A percentile compares a stretch with the other conserved stretches of the same genome.
These are phyloP conservation scores for Rosa multiflora DNA, from an alignment of 306 rosid species.

Conservation along the genomic window DNA sequence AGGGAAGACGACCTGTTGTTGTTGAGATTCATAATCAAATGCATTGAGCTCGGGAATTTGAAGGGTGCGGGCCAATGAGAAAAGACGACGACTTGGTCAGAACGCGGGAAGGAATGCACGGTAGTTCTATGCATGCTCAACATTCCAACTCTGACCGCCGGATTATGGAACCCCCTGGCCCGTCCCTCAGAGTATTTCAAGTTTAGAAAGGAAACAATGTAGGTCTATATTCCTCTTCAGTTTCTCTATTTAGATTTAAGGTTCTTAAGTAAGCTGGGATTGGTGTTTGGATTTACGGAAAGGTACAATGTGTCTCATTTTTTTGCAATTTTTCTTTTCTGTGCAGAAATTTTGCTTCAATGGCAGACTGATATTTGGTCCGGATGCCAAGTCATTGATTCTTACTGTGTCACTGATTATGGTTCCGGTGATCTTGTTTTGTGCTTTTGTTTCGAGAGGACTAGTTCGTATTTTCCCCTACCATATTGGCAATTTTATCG, in stretches of 20 bases:
- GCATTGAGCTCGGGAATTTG: constrained; percentile 9
- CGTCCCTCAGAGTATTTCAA: constrained; percentile 31
- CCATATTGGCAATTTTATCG: constrained; percentile 24
- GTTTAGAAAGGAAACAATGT: constrained; percentile 50
- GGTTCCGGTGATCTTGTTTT: constrained; percentile 37
- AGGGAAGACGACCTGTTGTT: not conserved
- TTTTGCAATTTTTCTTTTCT: not conserved
- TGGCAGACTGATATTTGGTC: constrained; percentile 45
- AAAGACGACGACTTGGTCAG: not conserved
- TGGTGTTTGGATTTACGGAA: not conserved
- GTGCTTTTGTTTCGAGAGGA: constrained; percentile 30
- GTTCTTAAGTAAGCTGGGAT: not conserved
- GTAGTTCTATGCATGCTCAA: constrained; percentile 18
- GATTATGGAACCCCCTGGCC: constrained; percentile 24
- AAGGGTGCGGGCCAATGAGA: constrained; percentile 4
- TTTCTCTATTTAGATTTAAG: not conserved
- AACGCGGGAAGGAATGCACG: constrained; percentile 15
- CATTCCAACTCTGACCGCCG: constrained; percentile 34
- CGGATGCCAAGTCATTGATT: constrained; percentile 38
- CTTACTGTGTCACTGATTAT: constrained; percentile 37
- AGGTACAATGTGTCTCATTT: not conserved
- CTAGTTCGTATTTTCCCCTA: constrained; percentile 18
- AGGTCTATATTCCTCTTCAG: not conserved
- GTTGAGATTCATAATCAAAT: constrained; percentile 4
- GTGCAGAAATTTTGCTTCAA: constrained; percentile 36